Conservation (phyloP, 106 monocot species). For the Phalaenopsis equestris region DNA sequence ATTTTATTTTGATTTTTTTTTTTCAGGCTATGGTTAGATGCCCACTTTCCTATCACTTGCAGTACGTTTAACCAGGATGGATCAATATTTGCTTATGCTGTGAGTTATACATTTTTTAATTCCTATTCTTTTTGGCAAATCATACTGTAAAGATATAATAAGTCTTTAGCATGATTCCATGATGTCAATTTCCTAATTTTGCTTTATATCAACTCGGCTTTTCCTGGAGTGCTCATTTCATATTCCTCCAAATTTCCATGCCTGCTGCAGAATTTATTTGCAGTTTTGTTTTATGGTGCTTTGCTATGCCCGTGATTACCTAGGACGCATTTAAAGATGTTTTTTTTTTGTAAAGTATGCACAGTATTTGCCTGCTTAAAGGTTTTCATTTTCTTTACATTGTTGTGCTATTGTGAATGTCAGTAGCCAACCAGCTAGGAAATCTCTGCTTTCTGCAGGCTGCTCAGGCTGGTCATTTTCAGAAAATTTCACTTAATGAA, state of each 20-base stretch:
- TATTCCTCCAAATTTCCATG: background rate
- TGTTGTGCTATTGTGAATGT: background rate
- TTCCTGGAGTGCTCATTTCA: no score
- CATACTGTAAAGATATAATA: background rate
- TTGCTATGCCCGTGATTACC: background rate
- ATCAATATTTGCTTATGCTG: slow-evolving; percentile 91
- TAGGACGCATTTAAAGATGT: background rate
- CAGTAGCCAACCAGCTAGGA: background rate
- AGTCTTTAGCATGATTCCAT: background rate
- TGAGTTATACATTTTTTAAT: slow-evolving; percentile 20
- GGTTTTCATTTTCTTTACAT: background rate
- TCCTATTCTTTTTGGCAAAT: background rate
- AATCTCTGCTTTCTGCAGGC: background rate
- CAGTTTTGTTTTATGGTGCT: background rate
- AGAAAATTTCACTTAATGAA: background rate
- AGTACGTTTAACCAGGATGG: slow-evolving; percentile 93
- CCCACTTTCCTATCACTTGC: slow-evolving; percentile 65
- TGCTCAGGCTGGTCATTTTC: background rate
- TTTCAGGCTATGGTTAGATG: slow-evolving; percentile 76
- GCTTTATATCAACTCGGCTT: background rate
- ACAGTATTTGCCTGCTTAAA: background rate
- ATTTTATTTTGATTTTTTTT: background rate
- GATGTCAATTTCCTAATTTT: background rate
- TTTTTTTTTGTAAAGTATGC: background rate
- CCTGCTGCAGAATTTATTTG: background rate